phyloP scores from a whole-genome alignment of 1,284 basidiomycete genomes.

The Sanghuangporus weigelae region DNA sequence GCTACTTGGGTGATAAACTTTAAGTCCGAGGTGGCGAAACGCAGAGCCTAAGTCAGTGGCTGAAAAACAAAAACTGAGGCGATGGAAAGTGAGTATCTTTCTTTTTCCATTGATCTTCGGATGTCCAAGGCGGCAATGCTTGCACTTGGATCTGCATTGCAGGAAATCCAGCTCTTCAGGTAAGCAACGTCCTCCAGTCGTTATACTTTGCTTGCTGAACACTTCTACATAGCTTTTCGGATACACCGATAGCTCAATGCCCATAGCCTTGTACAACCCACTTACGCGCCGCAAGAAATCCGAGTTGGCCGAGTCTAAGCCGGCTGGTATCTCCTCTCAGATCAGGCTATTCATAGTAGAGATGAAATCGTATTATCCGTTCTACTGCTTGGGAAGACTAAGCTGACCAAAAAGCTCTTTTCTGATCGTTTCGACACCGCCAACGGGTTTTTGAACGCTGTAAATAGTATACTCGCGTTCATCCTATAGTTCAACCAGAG shows the following conservation, averaged over 20 bases:
- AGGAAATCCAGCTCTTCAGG: background rate
- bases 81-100: background rate
- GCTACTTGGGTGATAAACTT: background rate
- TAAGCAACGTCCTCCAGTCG: background rate
- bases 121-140: background rate
- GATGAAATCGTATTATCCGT: background rate
- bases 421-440: no score
- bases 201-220: no score
- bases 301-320: background rate
- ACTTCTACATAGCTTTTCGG: background rate
- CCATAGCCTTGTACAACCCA: background rate
- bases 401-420: background rate
- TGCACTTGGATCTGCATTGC: background rate
- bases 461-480: no score
- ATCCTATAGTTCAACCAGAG: no score
- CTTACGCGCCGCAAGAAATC: background rate
- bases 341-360: background rate
- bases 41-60: background rate
- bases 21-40: background rate
- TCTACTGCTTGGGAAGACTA: constrained; percentile 1
- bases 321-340: background rate
- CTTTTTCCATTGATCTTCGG: background rate
- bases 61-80: background rate
- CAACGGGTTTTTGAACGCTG: no score
- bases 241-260: background rate